Base-by-base conservation (phyloP, 495 filamentous ascomycete species). In the Astrocystis sublimbata region DNA sequence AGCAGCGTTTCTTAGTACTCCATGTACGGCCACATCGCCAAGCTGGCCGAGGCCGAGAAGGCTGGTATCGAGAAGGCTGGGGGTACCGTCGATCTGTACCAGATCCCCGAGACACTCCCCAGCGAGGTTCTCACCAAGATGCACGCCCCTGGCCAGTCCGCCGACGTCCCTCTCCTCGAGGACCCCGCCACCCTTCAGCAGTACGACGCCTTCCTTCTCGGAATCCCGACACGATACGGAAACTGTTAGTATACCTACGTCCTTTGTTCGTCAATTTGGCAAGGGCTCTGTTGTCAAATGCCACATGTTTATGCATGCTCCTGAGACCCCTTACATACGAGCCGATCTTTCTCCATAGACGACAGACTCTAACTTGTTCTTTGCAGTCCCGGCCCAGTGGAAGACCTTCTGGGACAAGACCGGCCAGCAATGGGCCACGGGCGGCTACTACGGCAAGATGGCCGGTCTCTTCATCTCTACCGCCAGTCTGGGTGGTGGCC, bases 191-290 rank as follows among this genome's bases (percentile, higher is more conserved):
- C 75, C 12, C 86, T 97, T n/a, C 81, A 85, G 63, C 60, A 84
- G 58, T 97, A 94, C 79, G 92, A 98, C 72, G 94, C 81, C 72
- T 88, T 99, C 78, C 88, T 99, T 38, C 84, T 99, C 64, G 96
- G 96, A 68, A 92, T 99, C 76, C 94, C 94, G 31, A 99, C 94
- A n/a, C 88, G 94, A 59, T 99, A 90, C 80, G 94, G 94, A 74
- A 99, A 96, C 86, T 96, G n/a, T n/a, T n/a, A n/a, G n/a, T n/a
- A n/a, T n/a, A n/a, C n/a, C n/a, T n/a, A n/a, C n/a, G n/a, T n/a
- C n/a, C n/a, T n/a, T n/a, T n/a, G n/a, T n/a, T n/a, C n/a, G n/a
- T n/a, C n/a, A n/a, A n/a, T n/a, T n/a, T n/a, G n/a, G n/a, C n/a
- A n/a, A n/a, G n/a, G n/a, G n/a, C n/a, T n/a, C n/a, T n/a, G n/a